Evolutionary conservation across 345 rosid species (phyloP).

Genomic region (Hibiscus tridactylites): DNA sequence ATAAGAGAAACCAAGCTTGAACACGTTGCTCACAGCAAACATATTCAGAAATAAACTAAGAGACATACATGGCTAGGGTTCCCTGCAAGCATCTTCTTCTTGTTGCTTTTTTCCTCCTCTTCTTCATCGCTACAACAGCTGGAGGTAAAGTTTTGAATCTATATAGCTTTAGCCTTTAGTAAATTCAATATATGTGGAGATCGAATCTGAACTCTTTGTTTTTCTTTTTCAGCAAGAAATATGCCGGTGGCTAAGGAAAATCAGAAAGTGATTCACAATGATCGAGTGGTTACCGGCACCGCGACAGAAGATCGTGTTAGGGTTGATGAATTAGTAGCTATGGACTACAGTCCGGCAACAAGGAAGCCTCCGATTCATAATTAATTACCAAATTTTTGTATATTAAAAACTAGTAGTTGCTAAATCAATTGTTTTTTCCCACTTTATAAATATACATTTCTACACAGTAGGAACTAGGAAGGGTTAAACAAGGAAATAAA

Average conservation of each 20-base stretch:
- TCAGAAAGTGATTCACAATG: neutral
- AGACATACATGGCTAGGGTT: constrained; percentile 19
- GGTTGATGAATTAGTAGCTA: constrained; percentile 28
- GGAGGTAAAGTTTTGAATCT: constrained; percentile 19
- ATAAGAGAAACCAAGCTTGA: constrained; percentile 12
- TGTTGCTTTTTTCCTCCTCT: constrained; percentile 26
- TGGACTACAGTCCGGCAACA: constrained; percentile 55
- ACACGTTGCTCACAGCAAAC: neutral
- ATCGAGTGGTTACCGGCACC: neutral
- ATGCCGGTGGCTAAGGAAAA: constrained; percentile 20
- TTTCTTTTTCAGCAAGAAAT: constrained; percentile 32
- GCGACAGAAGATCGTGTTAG: neutral
- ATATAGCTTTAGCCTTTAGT: neutral
- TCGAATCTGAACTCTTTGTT: neutral
- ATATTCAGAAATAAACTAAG: neutral
- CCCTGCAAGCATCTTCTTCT: constrained; percentile 30
- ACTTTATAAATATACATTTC: neutral
- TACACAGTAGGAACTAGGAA: neutral
- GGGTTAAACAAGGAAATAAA: neutral
- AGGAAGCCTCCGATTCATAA: constrained; percentile 68
- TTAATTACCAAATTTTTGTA: constrained; percentile 13
- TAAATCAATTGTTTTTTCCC: neutral
- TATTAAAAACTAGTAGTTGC: neutral
- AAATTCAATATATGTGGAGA: neutral
- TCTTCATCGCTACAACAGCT: constrained; percentile 28